These are phyloP conservation scores for Austroboletus festivus DNA, from an alignment of 768 basidiomycete genomes.

Conservation along the genomic window DNA sequence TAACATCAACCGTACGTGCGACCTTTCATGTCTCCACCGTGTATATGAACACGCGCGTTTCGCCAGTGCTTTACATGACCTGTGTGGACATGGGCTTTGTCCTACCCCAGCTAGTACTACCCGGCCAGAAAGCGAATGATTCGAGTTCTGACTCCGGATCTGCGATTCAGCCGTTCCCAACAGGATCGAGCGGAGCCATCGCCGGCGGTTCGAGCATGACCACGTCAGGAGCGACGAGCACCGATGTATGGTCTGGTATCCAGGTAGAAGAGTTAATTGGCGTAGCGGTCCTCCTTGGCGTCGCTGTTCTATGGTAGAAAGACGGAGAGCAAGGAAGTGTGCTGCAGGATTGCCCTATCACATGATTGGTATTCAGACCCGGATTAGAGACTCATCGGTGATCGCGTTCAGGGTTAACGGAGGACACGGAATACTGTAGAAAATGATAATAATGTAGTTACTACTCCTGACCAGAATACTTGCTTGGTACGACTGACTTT, in stretches of 20 bases:
- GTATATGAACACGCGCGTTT: neutral
- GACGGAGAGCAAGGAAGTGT: neutral
- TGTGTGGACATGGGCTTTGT: conserved; percentile 27
- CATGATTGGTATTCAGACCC: too few species aligned
- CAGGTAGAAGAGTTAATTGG: conserved; percentile 3
- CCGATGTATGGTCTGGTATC: neutral
- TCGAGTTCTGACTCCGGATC: conserved; percentile 10
- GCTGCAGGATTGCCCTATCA: too few species aligned
- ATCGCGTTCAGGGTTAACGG: too few species aligned
- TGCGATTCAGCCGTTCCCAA: neutral
- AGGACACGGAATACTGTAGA: too few species aligned
- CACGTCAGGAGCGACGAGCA: conserved; percentile 1
- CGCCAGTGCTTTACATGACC: conserved; percentile 22
- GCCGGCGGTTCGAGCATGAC: neutral
- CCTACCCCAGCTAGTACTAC: conserved; percentile 21
- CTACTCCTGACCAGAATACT: too few species aligned
- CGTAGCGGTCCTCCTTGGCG: conserved; percentile 3
- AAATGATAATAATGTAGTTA: too few species aligned
- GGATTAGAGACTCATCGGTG: too few species aligned
- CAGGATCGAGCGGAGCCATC: neutral
- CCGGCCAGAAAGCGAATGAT: conserved; percentile 22
- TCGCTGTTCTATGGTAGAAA: conserved; percentile 12
- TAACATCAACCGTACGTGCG: conserved; percentile 35
- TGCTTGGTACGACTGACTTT: too few species aligned
- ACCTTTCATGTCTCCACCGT: neutral